Conservation (phyloP, 768 basidiomycete genomes). For the Kwoniella heveanensis region DNA sequence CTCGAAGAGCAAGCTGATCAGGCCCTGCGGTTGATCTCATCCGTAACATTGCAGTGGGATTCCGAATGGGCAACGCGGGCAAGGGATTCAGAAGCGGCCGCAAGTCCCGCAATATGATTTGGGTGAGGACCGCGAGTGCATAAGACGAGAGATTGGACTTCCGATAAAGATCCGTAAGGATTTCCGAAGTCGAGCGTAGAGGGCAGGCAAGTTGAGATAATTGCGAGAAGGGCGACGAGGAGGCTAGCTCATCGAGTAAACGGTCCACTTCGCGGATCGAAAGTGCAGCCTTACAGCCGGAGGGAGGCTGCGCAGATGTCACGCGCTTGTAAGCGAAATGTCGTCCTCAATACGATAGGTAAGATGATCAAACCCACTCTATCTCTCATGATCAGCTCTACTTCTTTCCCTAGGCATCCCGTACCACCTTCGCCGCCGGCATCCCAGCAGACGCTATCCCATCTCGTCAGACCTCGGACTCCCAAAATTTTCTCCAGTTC, state of each 20-base stretch:
- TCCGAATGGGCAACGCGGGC: slow-evolving; percentile 56
- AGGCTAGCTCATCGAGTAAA: slow-evolving; percentile 74
- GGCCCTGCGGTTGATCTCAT: slow-evolving; percentile 64
- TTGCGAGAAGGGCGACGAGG: slow-evolving; percentile 66
- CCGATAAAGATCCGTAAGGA: slow-evolving; percentile 66
- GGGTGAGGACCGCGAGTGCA: slow-evolving; percentile 72
- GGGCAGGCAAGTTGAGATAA: slow-evolving; percentile 25
- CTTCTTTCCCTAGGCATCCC: slow-evolving; percentile 73
- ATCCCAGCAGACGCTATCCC: slow-evolving; percentile 54
- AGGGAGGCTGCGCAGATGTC: slow-evolving; percentile 11
- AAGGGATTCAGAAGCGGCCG: slow-evolving; percentile 76
- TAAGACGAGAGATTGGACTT: slow-evolving; percentile 61
- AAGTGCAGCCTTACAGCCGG: slow-evolving; percentile 49
- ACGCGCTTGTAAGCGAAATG: no score
- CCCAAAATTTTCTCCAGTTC: slow-evolving; percentile 58
- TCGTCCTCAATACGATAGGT: background rate
- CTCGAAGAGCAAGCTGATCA: slow-evolving; percentile 62
- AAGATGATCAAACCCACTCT: slow-evolving; percentile 54
- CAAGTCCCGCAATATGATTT: slow-evolving; percentile 86
- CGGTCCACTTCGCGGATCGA: slow-evolving; percentile 63
- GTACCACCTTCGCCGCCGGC: slow-evolving; percentile 59
- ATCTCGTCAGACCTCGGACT: slow-evolving; percentile 37
- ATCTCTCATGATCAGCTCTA: slow-evolving; percentile 60
- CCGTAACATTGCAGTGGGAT: slow-evolving; percentile 61
- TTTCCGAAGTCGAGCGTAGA: slow-evolving; percentile 29